Evolutionary conservation across 768 basidiomycete species (phyloP).

Genomic region (Pleurotus platypus): DNA sequence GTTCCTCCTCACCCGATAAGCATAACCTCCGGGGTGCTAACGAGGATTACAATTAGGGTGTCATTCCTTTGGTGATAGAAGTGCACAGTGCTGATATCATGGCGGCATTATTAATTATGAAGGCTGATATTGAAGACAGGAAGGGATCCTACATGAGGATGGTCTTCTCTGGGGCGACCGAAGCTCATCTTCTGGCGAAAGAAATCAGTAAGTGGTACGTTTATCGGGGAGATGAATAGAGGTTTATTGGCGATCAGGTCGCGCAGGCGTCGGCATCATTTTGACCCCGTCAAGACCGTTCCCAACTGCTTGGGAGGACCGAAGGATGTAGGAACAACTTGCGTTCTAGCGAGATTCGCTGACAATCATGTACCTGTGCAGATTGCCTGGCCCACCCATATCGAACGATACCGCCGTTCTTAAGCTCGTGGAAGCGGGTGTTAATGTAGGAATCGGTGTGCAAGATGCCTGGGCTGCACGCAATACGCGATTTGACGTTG

Average conservation of each 20-base stretch:
- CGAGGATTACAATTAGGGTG: slow-evolving; percentile 36
- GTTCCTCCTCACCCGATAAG: neutral
- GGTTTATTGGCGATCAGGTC: slow-evolving; percentile 26
- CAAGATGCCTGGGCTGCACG: slow-evolving; percentile 69
- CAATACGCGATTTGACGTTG: slow-evolving; percentile 72
- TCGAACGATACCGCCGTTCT: slow-evolving; percentile 60
- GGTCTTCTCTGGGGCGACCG: slow-evolving; percentile 59
- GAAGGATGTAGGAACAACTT: slow-evolving; percentile 47
- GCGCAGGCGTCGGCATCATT: slow-evolving; percentile 47
- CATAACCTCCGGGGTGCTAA: slow-evolving; percentile 1
- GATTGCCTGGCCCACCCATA: slow-evolving; percentile 74
- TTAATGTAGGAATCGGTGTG: slow-evolving; percentile 76
- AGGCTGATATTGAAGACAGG: slow-evolving; percentile 59
- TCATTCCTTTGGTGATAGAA: slow-evolving; percentile 63
- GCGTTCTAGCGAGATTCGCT: too few species aligned
- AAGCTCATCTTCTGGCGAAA: slow-evolving; percentile 63
- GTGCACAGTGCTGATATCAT: slow-evolving; percentile 72
- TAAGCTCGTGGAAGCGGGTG: slow-evolving; percentile 62
- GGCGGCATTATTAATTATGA: slow-evolving; percentile 64
- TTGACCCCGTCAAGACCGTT: slow-evolving; percentile 58
- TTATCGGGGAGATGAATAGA: too few species aligned
- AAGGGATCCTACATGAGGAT: slow-evolving; percentile 57
- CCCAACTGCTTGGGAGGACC: slow-evolving; percentile 71
- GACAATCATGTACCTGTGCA: slow-evolving; percentile 15
- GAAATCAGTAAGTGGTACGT: slow-evolving; percentile 46